Base-by-base conservation (phyloP, 805 yeast genomes). In the Maudiozyma barnettii region DNA sequence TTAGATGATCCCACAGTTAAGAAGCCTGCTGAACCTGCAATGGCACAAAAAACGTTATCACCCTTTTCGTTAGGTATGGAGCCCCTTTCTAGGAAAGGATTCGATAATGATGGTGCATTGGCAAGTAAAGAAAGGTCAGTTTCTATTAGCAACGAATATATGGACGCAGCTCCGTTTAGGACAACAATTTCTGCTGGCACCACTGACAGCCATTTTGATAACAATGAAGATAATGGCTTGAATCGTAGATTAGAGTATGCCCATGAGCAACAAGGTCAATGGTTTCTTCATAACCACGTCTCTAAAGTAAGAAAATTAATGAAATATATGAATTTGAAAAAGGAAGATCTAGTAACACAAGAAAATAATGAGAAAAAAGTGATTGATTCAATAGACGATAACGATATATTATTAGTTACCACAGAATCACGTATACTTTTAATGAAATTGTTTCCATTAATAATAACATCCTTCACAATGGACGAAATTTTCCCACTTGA, bases 401-500 rank as follows among this genome's bases (percentile, higher is more conserved):
- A 54, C 18, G 51, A 52, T 29, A 56, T 57, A 33, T 44, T 57
- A 14, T 46, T 55, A 4, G 52, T 58, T 1, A 56, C 61, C 1
- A 51, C 61, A 1, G 50, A 35, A 1, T 23, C 36, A 1, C 30
- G 45, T 26, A 26, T 54, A 8, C 52, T 45, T 38, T 33, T 61
- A 13, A 30, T 55, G 19, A 57, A 54, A 40, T 45, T 55, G 1
- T 45, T 55, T 37, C 65, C 65, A 4, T 45, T 60, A 35, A 36
- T 59, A 1, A 45, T 60, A 9, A 52, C 53, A 8, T 58, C 65
- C 2, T 58, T 49, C 37, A 52, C 62, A 1, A 16, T 16, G 5
- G 52, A 55, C 21, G 54, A 52, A 2, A 49, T 60, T 6, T 61
- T 61, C 38, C 63, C 61, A 10, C 22, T 52, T 4, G 41, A 46